phyloP scores from a whole-genome alignment of 495 filamentous ascomycete genomes.

The Penicillium subrubescens region DNA sequence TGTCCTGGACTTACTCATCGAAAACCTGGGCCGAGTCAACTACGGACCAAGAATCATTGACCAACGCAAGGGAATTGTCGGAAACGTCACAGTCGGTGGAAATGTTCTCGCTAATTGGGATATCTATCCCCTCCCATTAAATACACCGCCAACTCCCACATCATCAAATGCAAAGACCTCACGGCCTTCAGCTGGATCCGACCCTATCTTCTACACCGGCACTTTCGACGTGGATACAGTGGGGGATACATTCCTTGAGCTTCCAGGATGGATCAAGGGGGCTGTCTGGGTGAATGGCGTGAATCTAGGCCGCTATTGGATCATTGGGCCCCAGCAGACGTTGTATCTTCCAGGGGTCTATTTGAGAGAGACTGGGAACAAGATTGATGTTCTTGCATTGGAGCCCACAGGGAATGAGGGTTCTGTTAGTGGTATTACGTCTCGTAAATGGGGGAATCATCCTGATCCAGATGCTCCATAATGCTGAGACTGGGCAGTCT shows the following conservation, averaged over 20 bases:
- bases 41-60: constrained; percentile 45
- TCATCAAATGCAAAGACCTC: constrained; percentile 10
- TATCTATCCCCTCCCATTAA: constrained; percentile 40
- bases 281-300: constrained; percentile 50
- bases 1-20: constrained; percentile 43
- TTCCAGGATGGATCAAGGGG: constrained; percentile 46
- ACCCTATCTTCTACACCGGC: constrained; percentile 45
- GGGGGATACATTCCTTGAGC: constrained; percentile 43
- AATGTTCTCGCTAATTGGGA: constrained; percentile 37
- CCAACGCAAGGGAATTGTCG: constrained; percentile 47
- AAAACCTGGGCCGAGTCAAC: constrained; percentile 51
- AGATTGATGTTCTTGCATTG: constrained; percentile 44
- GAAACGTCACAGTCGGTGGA: constrained; percentile 43
- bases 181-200: constrained; percentile 1
- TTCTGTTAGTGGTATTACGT: constrained; percentile 31
- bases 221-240: constrained; percentile 33
- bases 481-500: not conserved
- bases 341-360: constrained; percentile 43
- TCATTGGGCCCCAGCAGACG: constrained; percentile 50
- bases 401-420: constrained; percentile 37
- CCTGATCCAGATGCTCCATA: constrained; percentile 40
- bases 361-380: constrained; percentile 33
- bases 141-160: constrained; percentile 14
- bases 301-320: constrained; percentile 51
- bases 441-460: constrained; percentile 45